A percentile compares a stretch with the other conserved stretches of the same genome.
phyloP scores from a whole-genome alignment of 1,284 basidiomycete genomes.

The Macrocystidia cucumis region DNA sequence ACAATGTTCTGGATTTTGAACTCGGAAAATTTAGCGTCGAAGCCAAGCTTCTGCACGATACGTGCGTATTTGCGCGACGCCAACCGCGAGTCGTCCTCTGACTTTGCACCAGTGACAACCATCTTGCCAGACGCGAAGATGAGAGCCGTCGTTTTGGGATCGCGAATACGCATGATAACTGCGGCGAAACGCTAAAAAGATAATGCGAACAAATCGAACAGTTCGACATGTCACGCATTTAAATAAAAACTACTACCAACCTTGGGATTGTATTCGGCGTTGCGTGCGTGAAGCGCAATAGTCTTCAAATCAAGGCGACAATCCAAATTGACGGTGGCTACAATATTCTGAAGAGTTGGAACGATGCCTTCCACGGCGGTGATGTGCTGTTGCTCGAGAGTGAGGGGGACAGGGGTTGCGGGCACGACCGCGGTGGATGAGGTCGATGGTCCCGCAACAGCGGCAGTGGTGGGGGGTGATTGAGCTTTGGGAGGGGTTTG shows the following conservation, averaged over 20 bases:
- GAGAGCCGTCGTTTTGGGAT: slow-evolving; percentile 98
- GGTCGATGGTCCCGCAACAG: slow-evolving; percentile 43
- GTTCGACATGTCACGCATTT: slow-evolving; percentile 52
- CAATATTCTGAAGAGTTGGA: slow-evolving; percentile 95
- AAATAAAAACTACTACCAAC: slow-evolving; percentile 57
- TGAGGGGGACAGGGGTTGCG: slow-evolving; percentile 62
- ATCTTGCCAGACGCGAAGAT: slow-evolving; percentile 99
- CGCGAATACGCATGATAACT: slow-evolving; percentile 99
- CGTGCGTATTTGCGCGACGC: slow-evolving; percentile 99
- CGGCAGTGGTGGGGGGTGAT: slow-evolving; percentile 15
- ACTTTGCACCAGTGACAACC: slow-evolving; percentile 99
- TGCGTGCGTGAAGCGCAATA: slow-evolving; percentile 95
- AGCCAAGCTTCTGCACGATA: slow-evolving; percentile 99
- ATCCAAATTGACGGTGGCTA: slow-evolving; percentile 98
- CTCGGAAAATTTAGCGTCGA: slow-evolving; percentile 98
- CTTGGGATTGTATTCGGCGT: slow-evolving; percentile 99
- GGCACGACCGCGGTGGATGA: slow-evolving; percentile 37
- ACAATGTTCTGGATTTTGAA: slow-evolving; percentile 99
- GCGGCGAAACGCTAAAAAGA: slow-evolving; percentile 99
- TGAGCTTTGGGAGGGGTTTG: slow-evolving; percentile 19
- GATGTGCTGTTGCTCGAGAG: slow-evolving; percentile 85
- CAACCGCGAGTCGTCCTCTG: slow-evolving; percentile 94
- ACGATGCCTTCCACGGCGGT: slow-evolving; percentile 94
- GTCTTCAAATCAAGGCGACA: slow-evolving; percentile 97
- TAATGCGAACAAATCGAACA: slow-evolving; percentile 44